Base-by-base conservation (phyloP, 495 filamentous ascomycete genomes). In the Thozetella sp. region DNA sequence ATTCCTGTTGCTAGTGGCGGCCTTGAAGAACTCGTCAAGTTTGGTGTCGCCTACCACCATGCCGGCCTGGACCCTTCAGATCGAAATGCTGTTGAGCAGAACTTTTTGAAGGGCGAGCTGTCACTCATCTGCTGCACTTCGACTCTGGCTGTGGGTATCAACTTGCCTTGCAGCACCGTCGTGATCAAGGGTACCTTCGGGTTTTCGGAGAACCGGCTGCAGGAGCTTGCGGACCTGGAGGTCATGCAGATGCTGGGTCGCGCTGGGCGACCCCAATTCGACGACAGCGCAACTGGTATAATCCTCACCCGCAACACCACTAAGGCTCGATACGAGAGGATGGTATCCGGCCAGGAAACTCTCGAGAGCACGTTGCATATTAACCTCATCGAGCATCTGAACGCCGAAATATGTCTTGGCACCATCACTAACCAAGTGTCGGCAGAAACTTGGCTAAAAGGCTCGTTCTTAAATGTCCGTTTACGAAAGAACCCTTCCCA, bases 221-320 rank as follows among this genome's bases (percentile, higher is more conserved):
- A 75, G 19, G 93, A 99, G 69, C 97, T 95, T 63, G 87, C 91
- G 0, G 93, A 97, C 68, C 77, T 99, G 19, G 95, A 99, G 63
- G 84, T 99, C 60, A 97, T 97, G 92, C 95, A 99, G 69, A 99
- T 99, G 95, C 83, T 98, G 25, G 95, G 95, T 22, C 88, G 95
- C 53, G 94, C 95, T 34, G 95, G 95, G 0, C 82, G 95, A 2
- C 95, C 95, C 2, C 95, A 99, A 72, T 99, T 96, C 62, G 95
- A 97, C 60, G 81, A 90, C 51, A 92, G 78, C 63, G 94, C 92
- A 20, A 84, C 88, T 22, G 95, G 92, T 12, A 88, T 97, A 23
- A 96, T 99, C 54, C 84, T 99, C 73, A 97, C 95, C 0, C 83
- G 86, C 23, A 77, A 75, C 11, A 78, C 88, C 20, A 91, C 91